Base-by-base conservation (phyloP, 495 filamentous ascomycete species). In the Hypoxylon perforatum region DNA sequence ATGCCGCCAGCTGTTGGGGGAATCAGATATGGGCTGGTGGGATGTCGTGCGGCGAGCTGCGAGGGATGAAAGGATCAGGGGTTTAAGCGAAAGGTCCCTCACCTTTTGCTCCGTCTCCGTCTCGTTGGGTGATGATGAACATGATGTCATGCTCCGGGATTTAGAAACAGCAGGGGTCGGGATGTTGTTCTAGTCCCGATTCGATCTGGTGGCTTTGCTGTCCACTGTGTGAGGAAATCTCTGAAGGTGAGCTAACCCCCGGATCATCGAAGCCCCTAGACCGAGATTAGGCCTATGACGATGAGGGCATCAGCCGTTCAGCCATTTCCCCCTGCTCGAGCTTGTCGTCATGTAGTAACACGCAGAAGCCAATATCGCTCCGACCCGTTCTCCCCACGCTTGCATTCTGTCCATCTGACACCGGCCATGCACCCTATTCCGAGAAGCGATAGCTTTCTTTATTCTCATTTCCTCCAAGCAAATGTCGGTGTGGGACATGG, bases 81-180 rank as follows among this genome's bases (percentile, higher is more conserved):
- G 49, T 53, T n/a, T n/a, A n/a, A n/a, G n/a, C 33, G 25, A 38
- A 4, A 15, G 39, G 14, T 50, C 30, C 38, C 46, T 44, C 41
- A 44, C 41, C 30, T 33, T n/a, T n/a, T n/a, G n/a, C n/a, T n/a
- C n/a, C n/a, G n/a, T n/a, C 30, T 1, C 2, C 11, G 7, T 10
- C 1, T 33, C 30, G 10, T 19, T 41, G 33, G 42, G 10, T 30
- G 19, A n/a, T 38, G 35, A n/a, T 12, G n/a, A 30, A 25, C 21
- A 58, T 67, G 65, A 67, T 63, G 65, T 67, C 65, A 67, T 67
- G 5, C 41, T 15, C 30, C 10, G 50, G n/a, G 22, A 41, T 50
- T 41, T 10, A 36, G 49, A 42, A 21, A 17, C 9, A 23, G 28
- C 38, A 35, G 18, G 41, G 18, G 28, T n/a, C n/a, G 18, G 7